These are phyloP conservation scores for Cryptosporidium felis DNA, from an alignment of 169 alveolate genomes.

Conservation along the genomic window DNA sequence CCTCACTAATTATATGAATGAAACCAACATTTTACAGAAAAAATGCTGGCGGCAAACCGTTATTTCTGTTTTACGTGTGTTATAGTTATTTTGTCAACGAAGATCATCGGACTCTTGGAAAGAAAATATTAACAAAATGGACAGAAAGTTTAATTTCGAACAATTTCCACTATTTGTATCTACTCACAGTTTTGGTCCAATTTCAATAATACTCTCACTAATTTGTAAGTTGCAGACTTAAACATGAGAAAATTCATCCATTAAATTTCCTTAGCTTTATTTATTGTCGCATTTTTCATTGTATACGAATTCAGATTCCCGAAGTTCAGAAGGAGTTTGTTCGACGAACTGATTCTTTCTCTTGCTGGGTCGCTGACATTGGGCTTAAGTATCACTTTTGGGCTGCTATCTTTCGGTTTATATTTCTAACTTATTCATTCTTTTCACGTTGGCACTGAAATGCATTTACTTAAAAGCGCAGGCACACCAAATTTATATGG, in stretches of 20 bases:
- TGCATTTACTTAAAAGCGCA: too few relatives aligned
- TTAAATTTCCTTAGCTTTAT: conserved; percentile 9
- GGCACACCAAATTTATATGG: too few relatives aligned
- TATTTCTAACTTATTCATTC: too few relatives aligned
- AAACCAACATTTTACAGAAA: too few relatives aligned
- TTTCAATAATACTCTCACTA: not conserved
- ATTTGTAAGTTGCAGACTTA: conserved; percentile 35
- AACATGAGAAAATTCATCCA: not conserved
- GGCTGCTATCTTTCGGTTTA: conserved; percentile 47
- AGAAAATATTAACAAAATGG: conserved; percentile 1
- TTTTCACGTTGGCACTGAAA: too few relatives aligned
- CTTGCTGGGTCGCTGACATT: conserved; percentile 41
- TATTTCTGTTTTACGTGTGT: too few relatives aligned
- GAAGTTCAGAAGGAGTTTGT: not conserved
- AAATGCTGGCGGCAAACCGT: not conserved
- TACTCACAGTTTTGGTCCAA: conserved; percentile 30
- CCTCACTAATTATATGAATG: too few relatives aligned
- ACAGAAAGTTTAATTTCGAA: conserved; percentile 10
- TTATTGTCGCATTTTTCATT: conserved; percentile 58
- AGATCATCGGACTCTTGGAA: not conserved
- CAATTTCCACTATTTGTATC: conserved; percentile 54
- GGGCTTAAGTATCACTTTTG: conserved; percentile 55
- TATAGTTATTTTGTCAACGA: not conserved
- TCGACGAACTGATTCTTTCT: conserved; percentile 39
- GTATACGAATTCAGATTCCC: conserved; percentile 61